These are phyloP conservation scores for Acidomyces sp. DNA, from an alignment of 495 filamentous ascomycete species.

Conservation along the genomic window DNA sequence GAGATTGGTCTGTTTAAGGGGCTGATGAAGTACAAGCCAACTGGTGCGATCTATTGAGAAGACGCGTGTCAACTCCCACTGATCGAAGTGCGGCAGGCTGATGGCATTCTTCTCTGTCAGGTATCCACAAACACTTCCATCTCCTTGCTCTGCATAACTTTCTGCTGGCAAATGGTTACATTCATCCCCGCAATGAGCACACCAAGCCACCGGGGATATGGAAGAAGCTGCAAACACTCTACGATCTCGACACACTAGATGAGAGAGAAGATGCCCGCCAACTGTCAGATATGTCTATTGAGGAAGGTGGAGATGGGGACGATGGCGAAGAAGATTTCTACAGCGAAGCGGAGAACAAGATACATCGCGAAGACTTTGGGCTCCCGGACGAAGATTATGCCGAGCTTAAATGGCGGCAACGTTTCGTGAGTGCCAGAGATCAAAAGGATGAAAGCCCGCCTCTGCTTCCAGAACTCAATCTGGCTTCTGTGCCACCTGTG, in stretches of 20 bases:
- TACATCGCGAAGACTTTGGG: conserved; percentile 46
- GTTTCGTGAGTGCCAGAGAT: conserved; percentile 37
- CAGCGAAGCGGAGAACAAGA: conserved; percentile 27
- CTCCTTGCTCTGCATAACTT: conserved; percentile 81
- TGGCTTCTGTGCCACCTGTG: conserved; percentile 21
- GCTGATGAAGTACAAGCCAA: conserved; percentile 84
- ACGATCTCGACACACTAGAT: conserved; percentile 79
- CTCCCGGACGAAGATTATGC: conserved; percentile 69
- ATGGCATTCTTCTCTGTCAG: conserved; percentile 31
- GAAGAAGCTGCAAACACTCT: conserved; percentile 70
- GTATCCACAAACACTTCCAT: conserved; percentile 95
- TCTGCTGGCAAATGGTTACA: conserved; percentile 76
- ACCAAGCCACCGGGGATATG: conserved; percentile 84
- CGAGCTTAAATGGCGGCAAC: conserved; percentile 56
- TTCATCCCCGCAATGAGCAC: conserved; percentile 50
- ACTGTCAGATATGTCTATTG: conserved; percentile 35
- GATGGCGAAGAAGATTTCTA: conserved; percentile 25
- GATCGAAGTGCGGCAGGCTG: conserved; percentile 6
- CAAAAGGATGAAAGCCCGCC: conserved; percentile 44
- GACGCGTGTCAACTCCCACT: conserved; percentile 1
- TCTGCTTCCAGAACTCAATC: conserved; percentile 31
- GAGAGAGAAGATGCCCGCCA: conserved; percentile 46
- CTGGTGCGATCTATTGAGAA: conserved; percentile 41
- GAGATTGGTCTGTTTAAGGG: conserved; percentile 83
- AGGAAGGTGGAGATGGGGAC: conserved; percentile 42